Conservation (phyloP, 208 protist species). For the Angomonas ambiguus region DNA sequence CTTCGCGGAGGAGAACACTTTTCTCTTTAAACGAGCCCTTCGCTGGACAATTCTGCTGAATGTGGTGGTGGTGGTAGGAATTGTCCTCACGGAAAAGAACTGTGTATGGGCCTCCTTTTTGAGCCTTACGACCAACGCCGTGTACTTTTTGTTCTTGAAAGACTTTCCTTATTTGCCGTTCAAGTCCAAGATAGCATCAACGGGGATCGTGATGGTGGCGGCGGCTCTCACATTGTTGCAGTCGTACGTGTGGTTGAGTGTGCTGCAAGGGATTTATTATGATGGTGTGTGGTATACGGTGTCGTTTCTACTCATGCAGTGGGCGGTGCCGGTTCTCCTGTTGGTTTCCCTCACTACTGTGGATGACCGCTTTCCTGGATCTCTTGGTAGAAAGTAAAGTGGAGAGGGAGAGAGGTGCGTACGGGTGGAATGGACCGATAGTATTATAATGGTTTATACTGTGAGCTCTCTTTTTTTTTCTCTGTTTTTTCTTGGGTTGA, state of each 20-base stretch:
- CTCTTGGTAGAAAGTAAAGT: not conserved
- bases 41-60: not conserved
- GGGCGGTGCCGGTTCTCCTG: constrained; percentile 1
- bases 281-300: no score
- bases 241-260: not conserved
- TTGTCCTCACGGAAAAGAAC: not conserved
- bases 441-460: not conserved
- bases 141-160: not conserved
- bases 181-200: not conserved
- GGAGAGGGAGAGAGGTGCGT: no score
- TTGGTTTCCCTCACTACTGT: not conserved
- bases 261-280: no score
- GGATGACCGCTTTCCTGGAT: not conserved
- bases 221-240: not conserved
- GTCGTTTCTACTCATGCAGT: not conserved
- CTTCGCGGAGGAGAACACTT: constrained; percentile 3
- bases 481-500: constrained; percentile 12
- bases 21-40: not conserved
- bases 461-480: constrained; percentile 13
- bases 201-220: not conserved
- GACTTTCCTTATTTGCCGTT: not conserved
- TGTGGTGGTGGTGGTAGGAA: not conserved
- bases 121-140: not conserved
- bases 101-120: not conserved
- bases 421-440: no score